These are phyloP conservation scores for Colletotrichum trifolii DNA, from an alignment of 2,329 filamentous ascomycete genomes.

Conservation along the genomic window DNA sequence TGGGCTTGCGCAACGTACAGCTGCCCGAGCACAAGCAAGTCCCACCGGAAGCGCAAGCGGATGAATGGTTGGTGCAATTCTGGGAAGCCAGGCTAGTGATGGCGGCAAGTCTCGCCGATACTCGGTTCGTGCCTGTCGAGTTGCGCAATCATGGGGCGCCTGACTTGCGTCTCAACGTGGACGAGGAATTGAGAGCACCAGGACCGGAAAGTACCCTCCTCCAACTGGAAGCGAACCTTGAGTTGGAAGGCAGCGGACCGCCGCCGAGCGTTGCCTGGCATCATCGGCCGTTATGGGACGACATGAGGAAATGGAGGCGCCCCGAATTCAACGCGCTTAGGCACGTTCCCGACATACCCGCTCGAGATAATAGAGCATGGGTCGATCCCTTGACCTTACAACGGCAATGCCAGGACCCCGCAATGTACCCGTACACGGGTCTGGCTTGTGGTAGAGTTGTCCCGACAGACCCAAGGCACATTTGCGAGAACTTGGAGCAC, in stretches of 20 bases:
- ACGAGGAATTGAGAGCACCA: conserved; percentile 4
- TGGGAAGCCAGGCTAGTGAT: conserved; percentile 9
- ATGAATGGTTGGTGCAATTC: conserved; percentile 8
- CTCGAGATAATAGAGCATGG: too few species aligned
- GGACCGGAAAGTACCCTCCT: conserved; percentile 16
- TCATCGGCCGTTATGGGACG: too few species aligned
- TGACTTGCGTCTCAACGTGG: conserved; percentile 1
- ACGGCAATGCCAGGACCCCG: too few species aligned
- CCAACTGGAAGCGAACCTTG: conserved; percentile 2
- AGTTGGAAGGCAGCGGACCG: too few species aligned
- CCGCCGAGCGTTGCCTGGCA: too few species aligned
- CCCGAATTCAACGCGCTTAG: conserved; percentile 32
- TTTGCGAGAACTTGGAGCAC: conserved; percentile 40
- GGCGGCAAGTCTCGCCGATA: conserved; percentile 1
- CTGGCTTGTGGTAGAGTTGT: too few species aligned
- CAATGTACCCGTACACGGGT: too few species aligned
- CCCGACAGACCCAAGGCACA: too few species aligned
- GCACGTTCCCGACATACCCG: conserved; percentile 32
- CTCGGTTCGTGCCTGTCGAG: conserved; percentile 32
- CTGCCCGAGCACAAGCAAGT: not conserved
- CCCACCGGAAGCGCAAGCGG: not conserved
- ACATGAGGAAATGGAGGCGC: conserved; percentile 22
- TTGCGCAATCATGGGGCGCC: conserved; percentile 19
- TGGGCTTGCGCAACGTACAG: too few species aligned
- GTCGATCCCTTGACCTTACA: too few species aligned